Percentiles rank a stretch among this genome's conserved stretches.
Evolutionary conservation across 805 yeast genomes (phyloP).

Genomic region (Tetrapisispora iriomotensis): DNA sequence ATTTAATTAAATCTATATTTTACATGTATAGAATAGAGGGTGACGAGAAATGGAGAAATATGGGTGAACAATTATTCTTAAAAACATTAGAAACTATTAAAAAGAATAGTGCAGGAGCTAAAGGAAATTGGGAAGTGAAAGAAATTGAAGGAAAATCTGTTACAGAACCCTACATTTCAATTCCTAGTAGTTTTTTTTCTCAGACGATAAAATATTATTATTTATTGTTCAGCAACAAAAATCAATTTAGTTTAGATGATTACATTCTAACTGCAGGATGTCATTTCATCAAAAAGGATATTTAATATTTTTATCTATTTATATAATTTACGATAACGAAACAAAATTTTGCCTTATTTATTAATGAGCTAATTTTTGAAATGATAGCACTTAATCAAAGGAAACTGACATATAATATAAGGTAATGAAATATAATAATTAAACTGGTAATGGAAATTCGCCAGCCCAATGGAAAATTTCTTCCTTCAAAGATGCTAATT

Average conservation of each 20-base stretch:
- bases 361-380: neutral
- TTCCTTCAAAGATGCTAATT: conserved; percentile 53
- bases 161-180: conserved; percentile 18
- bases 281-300: conserved; percentile 38
- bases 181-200: conserved; percentile 48
- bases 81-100: conserved; percentile 28
- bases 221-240: conserved; percentile 38
- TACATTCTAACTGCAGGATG: conserved; percentile 55
- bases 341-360: neutral
- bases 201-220: conserved; percentile 51
- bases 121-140: conserved; percentile 34
- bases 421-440: conserved; percentile 11
- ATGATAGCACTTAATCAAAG: neutral
- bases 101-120: conserved; percentile 26
- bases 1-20: conserved; percentile 51
- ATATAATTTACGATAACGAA: neutral
- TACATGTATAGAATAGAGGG: conserved; percentile 53
- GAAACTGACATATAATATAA: neutral
- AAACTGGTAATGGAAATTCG: conserved; percentile 61
- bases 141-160: conserved; percentile 25
- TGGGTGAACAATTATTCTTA: conserved; percentile 42
- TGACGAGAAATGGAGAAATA: conserved; percentile 44
- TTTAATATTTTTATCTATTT: neutral
- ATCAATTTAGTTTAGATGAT: conserved; percentile 39
- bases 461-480: conserved; percentile 92